Evolutionary conservation across 1,284 basidiomycete genomes (phyloP).

Genomic region (Bondarzewia mesenterica): DNA sequence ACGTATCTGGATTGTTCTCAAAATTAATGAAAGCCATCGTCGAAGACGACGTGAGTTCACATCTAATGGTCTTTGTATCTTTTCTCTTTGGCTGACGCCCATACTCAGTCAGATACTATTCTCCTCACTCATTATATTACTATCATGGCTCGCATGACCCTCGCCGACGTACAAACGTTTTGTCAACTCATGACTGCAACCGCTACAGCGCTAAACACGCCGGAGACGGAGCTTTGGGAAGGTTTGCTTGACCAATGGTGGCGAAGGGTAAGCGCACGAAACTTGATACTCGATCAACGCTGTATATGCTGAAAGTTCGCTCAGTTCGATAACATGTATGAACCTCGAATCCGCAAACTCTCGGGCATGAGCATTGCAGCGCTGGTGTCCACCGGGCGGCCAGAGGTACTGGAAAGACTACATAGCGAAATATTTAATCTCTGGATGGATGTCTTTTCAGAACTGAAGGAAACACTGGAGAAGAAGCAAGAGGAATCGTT

Average conservation of each 20-base stretch:
- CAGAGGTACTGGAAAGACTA: constrained; percentile 63
- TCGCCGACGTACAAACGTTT: constrained; percentile 58
- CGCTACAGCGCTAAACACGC: constrained; percentile 35
- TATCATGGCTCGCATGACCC: constrained; percentile 59
- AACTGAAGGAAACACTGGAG: constrained; percentile 65
- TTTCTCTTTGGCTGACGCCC: neutral
- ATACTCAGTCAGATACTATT: constrained; percentile 36
- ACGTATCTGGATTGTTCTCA: constrained; percentile 62
- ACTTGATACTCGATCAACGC: neutral
- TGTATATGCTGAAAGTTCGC: neutral
- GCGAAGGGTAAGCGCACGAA: constrained; percentile 63
- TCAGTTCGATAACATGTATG: constrained; percentile 82
- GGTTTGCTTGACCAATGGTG: constrained; percentile 72
- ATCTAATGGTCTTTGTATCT: neutral
- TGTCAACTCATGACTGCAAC: constrained; percentile 57
- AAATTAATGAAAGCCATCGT: constrained; percentile 47
- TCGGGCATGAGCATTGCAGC: constrained; percentile 67
- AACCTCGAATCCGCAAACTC: constrained; percentile 67
- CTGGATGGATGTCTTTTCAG: constrained; percentile 86
- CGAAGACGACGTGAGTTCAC: constrained; percentile 48
- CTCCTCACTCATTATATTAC: constrained; percentile 60
- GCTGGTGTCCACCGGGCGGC: constrained; percentile 60
- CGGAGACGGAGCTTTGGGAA: constrained; percentile 54
- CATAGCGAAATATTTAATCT: constrained; percentile 77
- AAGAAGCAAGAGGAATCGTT: constrained; percentile 32